Base-by-base conservation (phyloP, 2,329 filamentous ascomycete species). In the Colletotrichum simmondsii region DNA sequence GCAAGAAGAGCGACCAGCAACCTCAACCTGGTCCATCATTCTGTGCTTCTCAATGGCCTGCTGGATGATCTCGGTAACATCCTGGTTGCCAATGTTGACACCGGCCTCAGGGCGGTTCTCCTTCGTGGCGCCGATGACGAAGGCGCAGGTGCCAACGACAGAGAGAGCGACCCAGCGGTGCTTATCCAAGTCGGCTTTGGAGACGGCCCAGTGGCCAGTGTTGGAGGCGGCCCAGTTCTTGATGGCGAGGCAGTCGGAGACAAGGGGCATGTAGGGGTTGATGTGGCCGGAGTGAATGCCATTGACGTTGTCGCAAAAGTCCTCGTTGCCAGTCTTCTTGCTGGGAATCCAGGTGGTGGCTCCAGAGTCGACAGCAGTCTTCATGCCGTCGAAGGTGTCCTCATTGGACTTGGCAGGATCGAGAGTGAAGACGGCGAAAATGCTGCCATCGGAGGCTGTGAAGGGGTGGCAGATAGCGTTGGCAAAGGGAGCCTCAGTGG, bases 221-320 rank as follows among this genome's bases (percentile, higher is more conserved):
- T 63, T 68, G 12, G 66, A 32, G 19, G 32, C 59, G 11, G 49
- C 59, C 66, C 66, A 68, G 11, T 68, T 49, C 16, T 62, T 35
- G 19, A 68, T 32, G 24, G 26, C 62, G 7, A 65, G 12, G 32
- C 49, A 54, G 10, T 65, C 32, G 3, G 46, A 53, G n/a, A 53
- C 22, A 22, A 49, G 35, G 59, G 59, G 35, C 35, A 49, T 26
- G 35, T 49, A n/a, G 7, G 61, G 61, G 2, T 22, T 56, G 46
- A 14, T 22, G 16, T 24, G 37, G 24, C 37, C 26, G 5, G 59
- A 49, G 35, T 26, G n/a, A 12, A 49, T 5, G 14, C 16, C 24
- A 7, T 37, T 8, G 35, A 14, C 32, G 37, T 28, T 28, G 37
- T 62, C 37, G 24, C 59, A 62, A 16, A 46, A 62, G 24, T 30